Evolutionary conservation across 2,329 filamentous ascomycete species (phyloP), one percentile per base, ranked within the genome.

Genomic region (Fusarium redolens): DNA sequence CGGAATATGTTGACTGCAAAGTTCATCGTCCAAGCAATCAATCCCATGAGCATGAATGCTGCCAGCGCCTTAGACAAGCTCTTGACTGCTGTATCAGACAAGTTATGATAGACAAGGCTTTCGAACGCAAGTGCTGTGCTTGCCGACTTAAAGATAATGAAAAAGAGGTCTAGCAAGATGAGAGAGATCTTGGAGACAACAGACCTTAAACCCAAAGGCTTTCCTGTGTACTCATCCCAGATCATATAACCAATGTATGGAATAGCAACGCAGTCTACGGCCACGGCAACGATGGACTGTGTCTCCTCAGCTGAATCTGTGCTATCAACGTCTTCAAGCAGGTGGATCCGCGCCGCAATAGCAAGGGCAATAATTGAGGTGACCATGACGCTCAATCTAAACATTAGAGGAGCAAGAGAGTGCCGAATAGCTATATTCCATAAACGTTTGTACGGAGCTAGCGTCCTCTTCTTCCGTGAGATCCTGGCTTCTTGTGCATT

Each of bases 101-200:
- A 72, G 57, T 83, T 82, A 78, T 87, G 82, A 79, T 89, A 86
- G 80, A 94, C 92, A 60, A 98, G 85, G 13, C 94, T 92, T 79
- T 94, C 93, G 80, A 98, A 97, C 4, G 96, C 95, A 72, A 99
- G 85, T 44, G 94, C 93, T 31, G 97, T 89, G 83, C 97, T 98
- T 57, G 95, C 95, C 7, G 95, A 95, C 81, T 97, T 96, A 84
- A 99, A 97, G 45, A 98, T 95, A 78, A 99, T 97, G 81, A 99
- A 99, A 78, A 98, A 92, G 7, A 99, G 87, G 82, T 99, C 96
- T 64, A 97, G 89, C 61, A 99, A 90, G 68, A 98, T 93, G 55
- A 99, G 89, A 18, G 93, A 91, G 73, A 97, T 93, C 81, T 99
- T 99, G 54, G 94, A 92, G 63, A 91, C 91, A 14, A 94, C 91